Evolutionary conservation across 2,329 filamentous ascomycete species (phyloP).

Genomic region (Ophiostoma sp.): DNA sequence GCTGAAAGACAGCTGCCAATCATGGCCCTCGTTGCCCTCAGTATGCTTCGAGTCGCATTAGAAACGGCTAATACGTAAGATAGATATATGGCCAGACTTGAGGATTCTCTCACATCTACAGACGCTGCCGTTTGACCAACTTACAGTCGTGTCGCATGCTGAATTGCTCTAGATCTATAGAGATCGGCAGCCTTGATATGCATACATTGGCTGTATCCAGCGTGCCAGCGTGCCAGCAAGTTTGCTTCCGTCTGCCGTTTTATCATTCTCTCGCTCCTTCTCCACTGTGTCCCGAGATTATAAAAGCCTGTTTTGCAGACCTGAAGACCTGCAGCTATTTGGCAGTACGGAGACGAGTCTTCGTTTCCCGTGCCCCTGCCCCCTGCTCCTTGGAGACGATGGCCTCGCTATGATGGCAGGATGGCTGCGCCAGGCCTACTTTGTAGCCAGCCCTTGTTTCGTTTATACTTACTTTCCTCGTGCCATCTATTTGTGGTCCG

Average conservation of each 20-base stretch:
- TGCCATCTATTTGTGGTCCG: background rate
- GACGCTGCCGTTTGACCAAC: no score
- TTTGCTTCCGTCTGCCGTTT: background rate
- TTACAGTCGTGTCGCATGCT: background rate
- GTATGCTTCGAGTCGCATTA: no score
- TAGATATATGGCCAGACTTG: no score
- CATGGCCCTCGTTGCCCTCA: no score
- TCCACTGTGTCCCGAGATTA: background rate
- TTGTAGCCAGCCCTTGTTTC: background rate
- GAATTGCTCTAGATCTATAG: background rate
- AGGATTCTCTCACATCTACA: no score
- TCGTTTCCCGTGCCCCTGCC: background rate
- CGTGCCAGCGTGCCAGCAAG: background rate
- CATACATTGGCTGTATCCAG: background rate
- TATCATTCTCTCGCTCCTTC: background rate
- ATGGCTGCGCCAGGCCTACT: no score
- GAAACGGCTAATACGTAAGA: no score
- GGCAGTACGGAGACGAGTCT: background rate
- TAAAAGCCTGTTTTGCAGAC: conserved; percentile 8
- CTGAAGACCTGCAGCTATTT: background rate
- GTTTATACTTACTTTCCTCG: conserved; percentile 4
- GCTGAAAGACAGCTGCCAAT: no score
- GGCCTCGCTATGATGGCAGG: no score
- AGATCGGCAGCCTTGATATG: background rate
- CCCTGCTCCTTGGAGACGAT: background rate